Evolutionary conservation across 2,329 filamentous ascomycete species (phyloP).

Genomic region (Aspergillus flavus): DNA sequence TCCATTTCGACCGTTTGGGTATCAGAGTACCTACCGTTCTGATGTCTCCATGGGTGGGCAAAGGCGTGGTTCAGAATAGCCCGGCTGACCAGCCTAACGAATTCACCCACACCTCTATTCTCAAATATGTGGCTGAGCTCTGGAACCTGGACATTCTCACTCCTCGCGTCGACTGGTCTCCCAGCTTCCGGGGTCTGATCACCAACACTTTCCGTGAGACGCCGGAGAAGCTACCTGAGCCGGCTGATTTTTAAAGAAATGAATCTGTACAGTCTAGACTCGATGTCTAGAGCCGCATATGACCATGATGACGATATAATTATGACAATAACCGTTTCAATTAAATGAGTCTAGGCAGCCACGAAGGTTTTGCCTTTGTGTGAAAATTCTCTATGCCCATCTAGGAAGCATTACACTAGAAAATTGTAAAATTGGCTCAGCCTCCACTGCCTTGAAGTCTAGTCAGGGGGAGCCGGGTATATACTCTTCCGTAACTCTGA

Average conservation of each 20-base stretch:
- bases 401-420: not conserved
- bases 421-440: not conserved
- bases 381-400: not conserved
- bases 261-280: not conserved
- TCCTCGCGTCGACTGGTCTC: slow-evolving; percentile 41
- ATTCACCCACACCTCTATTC: slow-evolving; percentile 50
- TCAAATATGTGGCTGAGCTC: slow-evolving; percentile 47
- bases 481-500: not conserved
- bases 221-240: slow-evolving; percentile 27
- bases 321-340: not conserved
- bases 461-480: not conserved
- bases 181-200: slow-evolving; percentile 40
- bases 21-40: slow-evolving; percentile 48
- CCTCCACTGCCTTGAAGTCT: not conserved
- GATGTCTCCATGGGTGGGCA: slow-evolving; percentile 49
- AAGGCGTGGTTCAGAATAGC: slow-evolving; percentile 45
- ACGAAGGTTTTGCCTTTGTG: not conserved
- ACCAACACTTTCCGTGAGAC: slow-evolving; percentile 30
- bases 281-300: not conserved
- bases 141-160: slow-evolving; percentile 46
- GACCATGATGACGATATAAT: not conserved
- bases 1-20: slow-evolving; percentile 47
- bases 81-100: slow-evolving; percentile 41
- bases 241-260: slow-evolving; percentile 24
- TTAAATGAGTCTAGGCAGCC: not conserved